Evolutionary conservation across 352 stramenopile genomes (phyloP), one percentile per base, ranked within the genome.

Genomic region (Phytophthora agathidicida): DNA sequence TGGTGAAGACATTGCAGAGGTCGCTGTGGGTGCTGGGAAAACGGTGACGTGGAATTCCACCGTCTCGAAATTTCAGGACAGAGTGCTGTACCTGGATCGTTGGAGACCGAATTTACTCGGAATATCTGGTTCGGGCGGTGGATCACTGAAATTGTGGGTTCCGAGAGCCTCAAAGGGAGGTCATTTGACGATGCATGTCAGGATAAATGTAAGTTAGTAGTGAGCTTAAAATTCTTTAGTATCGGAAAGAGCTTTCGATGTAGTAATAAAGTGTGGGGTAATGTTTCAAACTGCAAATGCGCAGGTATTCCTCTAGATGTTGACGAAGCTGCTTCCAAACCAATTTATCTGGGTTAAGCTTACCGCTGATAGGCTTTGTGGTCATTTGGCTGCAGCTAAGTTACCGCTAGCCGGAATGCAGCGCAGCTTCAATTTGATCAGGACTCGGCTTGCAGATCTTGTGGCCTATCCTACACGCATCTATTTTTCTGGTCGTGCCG

Each of bases 61-160:
- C 5, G 19, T 65, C 10, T 16, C 30, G 3, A 28, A 59, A 32
- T 22, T 65, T 8, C 55, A 65, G 26, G 55, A 65, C 8, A 65
- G 59, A 38, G 33, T 32, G 1, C 5, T 65, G 37, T 65, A 65
- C 9, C 27, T 65, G 28, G 55, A 59, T 51, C 55, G 55, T 3
- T 65, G 55, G 55, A 17, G 55, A 17, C 37, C 55, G 2, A 39
- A 39, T 22, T 1, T 46, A 0, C 5, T 59, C 7, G 55, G 46
- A 4, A 17, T 59, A 4, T 14, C 55, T 46, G 55, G 46, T 24
- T 59, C 55, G 11, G 47, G 55, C 0, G 55, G 55, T 26, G 55
- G 55, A 2, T 65, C 55, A n/a, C 10, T 65, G 10, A 30, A 45
- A 20, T 19, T 65, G 24, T 65, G 55, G 55, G 19, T 59, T 1